These are phyloP conservation scores for Macrophomina pseudophaseolina DNA, from an alignment of 2,329 filamentous ascomycete genomes.

Conservation along the genomic window DNA sequence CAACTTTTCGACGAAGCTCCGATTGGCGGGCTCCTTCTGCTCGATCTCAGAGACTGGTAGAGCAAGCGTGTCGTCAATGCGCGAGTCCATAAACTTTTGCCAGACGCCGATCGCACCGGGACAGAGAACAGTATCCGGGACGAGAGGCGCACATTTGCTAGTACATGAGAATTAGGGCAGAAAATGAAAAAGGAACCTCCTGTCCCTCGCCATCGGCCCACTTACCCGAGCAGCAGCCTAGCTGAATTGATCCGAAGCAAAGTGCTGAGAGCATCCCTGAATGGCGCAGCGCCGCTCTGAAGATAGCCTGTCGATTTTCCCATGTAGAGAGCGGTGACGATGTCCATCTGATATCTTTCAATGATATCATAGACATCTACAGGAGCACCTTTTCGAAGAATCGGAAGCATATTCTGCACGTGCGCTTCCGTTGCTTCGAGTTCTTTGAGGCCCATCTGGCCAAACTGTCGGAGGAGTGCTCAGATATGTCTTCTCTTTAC, in stretches of 20 bases:
- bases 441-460: not conserved
- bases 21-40: not conserved
- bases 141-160: not conserved
- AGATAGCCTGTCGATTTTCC: not conserved
- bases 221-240: not conserved
- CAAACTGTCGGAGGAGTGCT: not conserved
- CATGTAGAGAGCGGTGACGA: not conserved
- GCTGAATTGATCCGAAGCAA: not conserved
- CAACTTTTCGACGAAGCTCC: not conserved
- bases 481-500: no score
- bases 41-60: not conserved
- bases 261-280: not conserved
- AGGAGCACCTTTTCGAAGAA: not conserved
- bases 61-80: not conserved
- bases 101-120: not conserved
- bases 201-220: no score
- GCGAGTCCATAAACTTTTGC: not conserved
- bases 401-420: not conserved
- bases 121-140: not conserved
- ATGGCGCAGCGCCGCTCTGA: not conserved
- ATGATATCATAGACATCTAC: not conserved
- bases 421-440: not conserved
- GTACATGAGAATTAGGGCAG: no score
- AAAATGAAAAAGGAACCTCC: no score
- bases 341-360: not conserved